These are phyloP conservation scores for Cladophialophora chaetospira DNA, from an alignment of 2,329 filamentous ascomycete species.

Conservation along the genomic window DNA sequence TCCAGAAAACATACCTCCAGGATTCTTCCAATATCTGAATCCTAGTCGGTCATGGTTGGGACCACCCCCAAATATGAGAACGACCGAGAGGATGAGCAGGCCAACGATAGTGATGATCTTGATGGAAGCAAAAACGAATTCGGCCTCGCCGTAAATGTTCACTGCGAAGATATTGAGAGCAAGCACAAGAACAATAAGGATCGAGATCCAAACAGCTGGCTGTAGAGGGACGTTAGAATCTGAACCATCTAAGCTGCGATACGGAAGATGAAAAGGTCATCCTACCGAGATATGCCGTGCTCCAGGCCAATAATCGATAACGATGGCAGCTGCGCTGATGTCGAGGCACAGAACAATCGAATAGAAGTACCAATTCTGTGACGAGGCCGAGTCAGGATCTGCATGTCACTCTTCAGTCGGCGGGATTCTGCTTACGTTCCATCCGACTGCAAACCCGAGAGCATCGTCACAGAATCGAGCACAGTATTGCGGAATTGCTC, in stretches of 20 bases:
- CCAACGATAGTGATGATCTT: constrained; percentile 68
- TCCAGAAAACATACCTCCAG: too few species aligned
- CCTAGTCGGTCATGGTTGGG: constrained; percentile 63
- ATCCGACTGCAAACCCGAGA: constrained; percentile 50
- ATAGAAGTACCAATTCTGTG: constrained; percentile 66
- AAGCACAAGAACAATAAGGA: constrained; percentile 38
- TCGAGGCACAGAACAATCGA: constrained; percentile 85
- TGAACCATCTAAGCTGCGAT: constrained; percentile 35
- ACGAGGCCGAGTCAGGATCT: not conserved
- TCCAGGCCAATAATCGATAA: constrained; percentile 71
- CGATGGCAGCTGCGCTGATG: constrained; percentile 73
- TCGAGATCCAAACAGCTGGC: constrained; percentile 31
- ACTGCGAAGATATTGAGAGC: constrained; percentile 71
- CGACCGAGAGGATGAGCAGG: constrained; percentile 65
- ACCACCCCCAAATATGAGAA: constrained; percentile 66
- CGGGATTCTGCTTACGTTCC: constrained; percentile 37
- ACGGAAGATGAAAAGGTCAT: not conserved
- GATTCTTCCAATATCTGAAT: constrained; percentile 67
- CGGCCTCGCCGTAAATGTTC: constrained; percentile 69
- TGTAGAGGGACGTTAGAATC: constrained; percentile 37
- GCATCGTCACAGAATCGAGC: constrained; percentile 47
- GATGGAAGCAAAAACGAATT: constrained; percentile 61
- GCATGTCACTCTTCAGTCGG: not conserved
- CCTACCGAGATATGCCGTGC: constrained; percentile 9
- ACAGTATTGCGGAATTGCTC: constrained; percentile 52